Percentiles rank a stretch among this genome's conserved stretches.
Evolutionary conservation across 2,329 filamentous ascomycete species (phyloP).

Genomic region (Alternaria arbusti): DNA sequence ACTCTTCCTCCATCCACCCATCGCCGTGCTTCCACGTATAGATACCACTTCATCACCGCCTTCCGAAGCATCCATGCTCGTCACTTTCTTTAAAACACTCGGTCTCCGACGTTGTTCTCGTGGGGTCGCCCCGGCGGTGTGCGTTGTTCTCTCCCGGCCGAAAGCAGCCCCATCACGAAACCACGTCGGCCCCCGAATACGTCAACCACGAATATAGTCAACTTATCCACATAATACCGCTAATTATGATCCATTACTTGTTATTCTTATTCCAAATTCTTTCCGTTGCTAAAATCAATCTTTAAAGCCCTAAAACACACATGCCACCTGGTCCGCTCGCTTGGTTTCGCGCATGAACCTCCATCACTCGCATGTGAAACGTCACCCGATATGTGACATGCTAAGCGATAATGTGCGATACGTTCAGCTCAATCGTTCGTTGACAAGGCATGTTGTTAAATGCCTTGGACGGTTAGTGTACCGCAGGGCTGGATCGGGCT

Average conservation of each 20-base stretch:
- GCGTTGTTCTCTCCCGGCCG: neutral
- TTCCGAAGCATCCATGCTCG: neutral
- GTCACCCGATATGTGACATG: neutral
- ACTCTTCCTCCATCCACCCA: neutral
- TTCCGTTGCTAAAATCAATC: neutral
- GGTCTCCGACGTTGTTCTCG: neutral
- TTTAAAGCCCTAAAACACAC: neutral
- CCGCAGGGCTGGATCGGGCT: neutral
- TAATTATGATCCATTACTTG: conserved; percentile 3
- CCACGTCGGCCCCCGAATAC: neutral
- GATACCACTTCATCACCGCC: neutral
- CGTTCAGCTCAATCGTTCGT: neutral
- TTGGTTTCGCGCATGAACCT: neutral
- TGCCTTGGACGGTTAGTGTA: neutral
- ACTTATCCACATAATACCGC: neutral
- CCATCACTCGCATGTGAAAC: neutral
- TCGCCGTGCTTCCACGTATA: neutral
- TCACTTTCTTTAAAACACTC: neutral
- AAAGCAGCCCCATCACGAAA: neutral
- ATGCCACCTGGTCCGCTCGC: neutral
- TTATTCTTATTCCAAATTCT: neutral
- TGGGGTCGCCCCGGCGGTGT: neutral
- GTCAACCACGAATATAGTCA: neutral
- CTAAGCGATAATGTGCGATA: neutral
- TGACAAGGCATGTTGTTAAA: neutral